Conservation (phyloP, 2,329 filamentous ascomycete species). For the Monilinia fructicola region DNA sequence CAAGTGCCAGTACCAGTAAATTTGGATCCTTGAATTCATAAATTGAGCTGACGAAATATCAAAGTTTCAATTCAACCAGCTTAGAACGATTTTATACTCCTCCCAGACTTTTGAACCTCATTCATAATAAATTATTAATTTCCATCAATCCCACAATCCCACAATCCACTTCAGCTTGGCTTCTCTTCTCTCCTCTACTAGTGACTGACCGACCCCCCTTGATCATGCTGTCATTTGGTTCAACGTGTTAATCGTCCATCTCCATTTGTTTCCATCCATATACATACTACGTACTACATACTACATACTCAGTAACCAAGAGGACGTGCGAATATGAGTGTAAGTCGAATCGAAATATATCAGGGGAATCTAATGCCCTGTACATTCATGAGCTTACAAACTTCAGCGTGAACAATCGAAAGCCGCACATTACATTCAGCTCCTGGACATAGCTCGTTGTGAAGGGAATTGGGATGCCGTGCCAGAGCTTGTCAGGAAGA, state of each 20-base stretch:
- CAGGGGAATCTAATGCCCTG: background rate
- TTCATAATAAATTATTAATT: background rate
- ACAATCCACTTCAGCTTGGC: conserved; percentile 9
- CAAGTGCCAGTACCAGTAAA: background rate
- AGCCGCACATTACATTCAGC: conserved; percentile 75
- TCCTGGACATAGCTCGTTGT: conserved; percentile 83
- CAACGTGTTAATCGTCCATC: conserved; percentile 13
- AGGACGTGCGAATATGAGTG: conserved; percentile 37
- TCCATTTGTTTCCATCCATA: background rate
- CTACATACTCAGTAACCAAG: conserved; percentile 3
- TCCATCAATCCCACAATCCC: conserved; percentile 8
- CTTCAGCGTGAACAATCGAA: conserved; percentile 58
- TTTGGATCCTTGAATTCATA: background rate
- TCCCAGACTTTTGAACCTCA: background rate
- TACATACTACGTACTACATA: background rate
- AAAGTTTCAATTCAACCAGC: background rate
- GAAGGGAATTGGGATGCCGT: conserved; percentile 84
- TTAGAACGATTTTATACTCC: too few species aligned
- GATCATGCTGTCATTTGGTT: conserved; percentile 24
- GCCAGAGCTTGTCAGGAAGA: conserved; percentile 86
- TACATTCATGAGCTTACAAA: conserved; percentile 16
- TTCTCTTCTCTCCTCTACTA: conserved; percentile 7
- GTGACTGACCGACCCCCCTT: conserved; percentile 18
- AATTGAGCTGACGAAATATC: background rate
- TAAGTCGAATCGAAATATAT: conserved; percentile 25